These are phyloP conservation scores for Candida glucosophila DNA, from an alignment of 1,139 yeast genomes.

Conservation along the genomic window DNA sequence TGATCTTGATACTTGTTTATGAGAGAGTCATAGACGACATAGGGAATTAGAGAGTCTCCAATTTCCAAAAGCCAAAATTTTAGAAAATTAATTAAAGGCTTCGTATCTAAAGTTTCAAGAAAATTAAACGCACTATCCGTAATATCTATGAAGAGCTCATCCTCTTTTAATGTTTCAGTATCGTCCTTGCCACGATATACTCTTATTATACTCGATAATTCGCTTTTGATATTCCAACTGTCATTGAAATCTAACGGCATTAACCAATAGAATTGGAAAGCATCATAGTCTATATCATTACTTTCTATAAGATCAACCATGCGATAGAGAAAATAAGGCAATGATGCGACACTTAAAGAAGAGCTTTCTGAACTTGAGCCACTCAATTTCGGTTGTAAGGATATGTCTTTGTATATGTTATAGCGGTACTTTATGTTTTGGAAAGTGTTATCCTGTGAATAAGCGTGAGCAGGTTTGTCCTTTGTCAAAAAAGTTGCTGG, in stretches of 20 bases:
- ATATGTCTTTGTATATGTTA: slow-evolving; percentile 34
- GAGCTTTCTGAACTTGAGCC: slow-evolving; percentile 7
- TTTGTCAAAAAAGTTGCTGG: slow-evolving; percentile 27
- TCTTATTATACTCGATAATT: slow-evolving; percentile 17
- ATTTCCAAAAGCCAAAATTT: slow-evolving; percentile 37
- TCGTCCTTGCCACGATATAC: slow-evolving; percentile 9
- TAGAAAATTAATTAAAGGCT: slow-evolving; percentile 21
- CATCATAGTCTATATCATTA: slow-evolving; percentile 6
- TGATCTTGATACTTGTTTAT: slow-evolving; percentile 13
- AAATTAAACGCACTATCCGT: slow-evolving; percentile 12
- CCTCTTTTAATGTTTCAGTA: slow-evolving; percentile 13
- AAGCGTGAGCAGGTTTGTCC: slow-evolving; percentile 18
- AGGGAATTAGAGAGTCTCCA: slow-evolving; percentile 37
- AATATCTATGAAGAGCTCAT: slow-evolving; percentile 15
- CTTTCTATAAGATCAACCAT: slow-evolving; percentile 15
- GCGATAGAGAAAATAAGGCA: slow-evolving; percentile 26
- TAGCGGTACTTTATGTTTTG: slow-evolving; percentile 33
- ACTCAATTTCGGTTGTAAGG: slow-evolving; percentile 23
- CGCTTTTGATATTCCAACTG: slow-evolving; percentile 29
- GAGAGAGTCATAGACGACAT: slow-evolving; percentile 31
- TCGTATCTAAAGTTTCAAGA: slow-evolving; percentile 7
- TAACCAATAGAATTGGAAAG: slow-evolving; percentile 16
- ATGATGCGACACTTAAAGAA: slow-evolving; percentile 19
- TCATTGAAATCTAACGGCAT: slow-evolving; percentile 23
- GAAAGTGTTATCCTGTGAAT: slow-evolving; percentile 23